Evolutionary conservation across 306 rosid species (phyloP).

Genomic region (Pyrus communis): DNA sequence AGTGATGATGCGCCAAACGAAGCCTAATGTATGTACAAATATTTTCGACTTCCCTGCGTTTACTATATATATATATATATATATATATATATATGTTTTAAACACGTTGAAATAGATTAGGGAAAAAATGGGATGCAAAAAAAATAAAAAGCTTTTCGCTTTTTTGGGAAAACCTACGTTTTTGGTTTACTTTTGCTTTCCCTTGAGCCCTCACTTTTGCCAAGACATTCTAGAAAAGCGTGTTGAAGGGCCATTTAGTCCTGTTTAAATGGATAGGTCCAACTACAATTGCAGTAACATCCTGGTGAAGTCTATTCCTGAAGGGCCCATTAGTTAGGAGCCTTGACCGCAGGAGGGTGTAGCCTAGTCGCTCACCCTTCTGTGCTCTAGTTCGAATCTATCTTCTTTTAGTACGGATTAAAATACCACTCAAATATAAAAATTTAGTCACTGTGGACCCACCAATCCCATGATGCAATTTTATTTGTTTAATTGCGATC

Average conservation of each 20-base stretch:
- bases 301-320: neutral
- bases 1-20: slow-evolving; percentile 77
- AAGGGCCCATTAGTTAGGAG: neutral
- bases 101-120: neutral
- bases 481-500: neutral
- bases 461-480: neutral
- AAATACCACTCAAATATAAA: too few relatives aligned
- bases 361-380: neutral
- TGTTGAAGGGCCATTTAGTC: neutral
- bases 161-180: slow-evolving; percentile 9
- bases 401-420: too few relatives aligned
- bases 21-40: slow-evolving; percentile 46
- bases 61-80: too few relatives aligned
- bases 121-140: neutral
- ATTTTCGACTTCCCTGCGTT: neutral
- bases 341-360: neutral
- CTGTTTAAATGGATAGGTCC: neutral
- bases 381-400: too few relatives aligned
- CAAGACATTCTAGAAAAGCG: neutral
- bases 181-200: neutral
- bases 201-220: neutral
- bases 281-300: too few relatives aligned
- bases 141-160: neutral
- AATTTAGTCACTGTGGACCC: neutral
- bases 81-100: neutral